Conservation (phyloP, 345 rosid genomes). For the Abelmoschus esculentus region DNA sequence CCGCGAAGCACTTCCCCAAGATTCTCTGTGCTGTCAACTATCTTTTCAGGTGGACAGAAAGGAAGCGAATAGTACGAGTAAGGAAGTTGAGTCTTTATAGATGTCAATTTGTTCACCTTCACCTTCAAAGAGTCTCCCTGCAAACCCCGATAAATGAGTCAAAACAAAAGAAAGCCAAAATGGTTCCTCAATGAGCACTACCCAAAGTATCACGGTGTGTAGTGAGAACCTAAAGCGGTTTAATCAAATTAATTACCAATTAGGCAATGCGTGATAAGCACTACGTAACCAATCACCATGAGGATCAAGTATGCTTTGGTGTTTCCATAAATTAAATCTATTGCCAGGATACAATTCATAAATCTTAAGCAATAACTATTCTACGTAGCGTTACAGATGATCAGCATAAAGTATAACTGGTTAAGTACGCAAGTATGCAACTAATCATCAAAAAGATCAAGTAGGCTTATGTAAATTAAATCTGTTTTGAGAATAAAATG, state of each 20-base stretch:
- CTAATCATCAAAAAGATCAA: not conserved
- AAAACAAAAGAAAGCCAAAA: not conserved
- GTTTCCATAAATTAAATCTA: not conserved
- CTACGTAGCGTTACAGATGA: not conserved
- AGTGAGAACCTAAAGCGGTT: not conserved
- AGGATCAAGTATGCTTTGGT: not conserved
- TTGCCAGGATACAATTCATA: not conserved
- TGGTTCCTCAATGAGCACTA: not conserved
- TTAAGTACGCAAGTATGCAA: not conserved
- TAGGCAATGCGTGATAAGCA: not conserved
- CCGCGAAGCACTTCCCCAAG: conserved; percentile 77
- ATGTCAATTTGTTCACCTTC: not conserved
- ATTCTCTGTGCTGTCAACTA: conserved; percentile 82
- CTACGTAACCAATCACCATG: not conserved
- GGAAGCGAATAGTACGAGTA: not conserved
- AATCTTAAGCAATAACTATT: not conserved
- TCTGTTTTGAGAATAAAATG: not conserved
- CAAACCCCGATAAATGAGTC: not conserved
- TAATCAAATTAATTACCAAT: not conserved
- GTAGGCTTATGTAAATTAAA: not conserved
- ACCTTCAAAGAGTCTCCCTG: not conserved
- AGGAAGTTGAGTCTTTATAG: not conserved
- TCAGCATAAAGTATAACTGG: not conserved
- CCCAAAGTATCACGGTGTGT: not conserved
- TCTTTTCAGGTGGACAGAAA: not conserved